Conservation (phyloP, 2,329 filamentous ascomycete genomes). For the Zasmidium citrigriseum region DNA sequence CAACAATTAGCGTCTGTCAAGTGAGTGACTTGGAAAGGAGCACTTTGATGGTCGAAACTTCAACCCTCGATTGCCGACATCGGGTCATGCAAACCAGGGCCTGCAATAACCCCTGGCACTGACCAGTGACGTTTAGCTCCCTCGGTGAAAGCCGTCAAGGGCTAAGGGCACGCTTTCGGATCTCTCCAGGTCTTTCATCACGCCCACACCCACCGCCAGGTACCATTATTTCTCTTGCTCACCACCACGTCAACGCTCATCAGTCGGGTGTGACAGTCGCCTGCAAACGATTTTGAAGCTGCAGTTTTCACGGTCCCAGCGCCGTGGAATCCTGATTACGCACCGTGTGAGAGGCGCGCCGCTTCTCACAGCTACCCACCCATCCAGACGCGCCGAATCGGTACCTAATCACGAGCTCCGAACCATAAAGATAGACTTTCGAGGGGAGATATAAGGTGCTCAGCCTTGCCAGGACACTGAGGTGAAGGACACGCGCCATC, state of each 20-base stretch:
- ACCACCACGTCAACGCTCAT: neutral
- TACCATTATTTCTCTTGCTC: neutral
- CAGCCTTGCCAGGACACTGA: neutral
- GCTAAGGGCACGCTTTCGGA: too few relatives aligned
- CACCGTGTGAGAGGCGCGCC: neutral
- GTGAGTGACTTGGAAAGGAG: neutral
- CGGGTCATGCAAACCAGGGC: too few relatives aligned
- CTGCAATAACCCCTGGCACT: too few relatives aligned
- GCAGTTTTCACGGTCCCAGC: neutral
- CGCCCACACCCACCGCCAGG: too few relatives aligned
- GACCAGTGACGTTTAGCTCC: too few relatives aligned
- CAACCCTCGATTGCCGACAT: neutral
- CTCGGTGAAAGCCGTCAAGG: too few relatives aligned
- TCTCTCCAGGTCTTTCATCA: too few relatives aligned
- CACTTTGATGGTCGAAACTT: constrained; percentile 13
- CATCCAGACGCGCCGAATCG: neutral
- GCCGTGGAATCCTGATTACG: neutral
- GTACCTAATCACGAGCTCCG: too few relatives aligned
- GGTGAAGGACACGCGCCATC: neutral
- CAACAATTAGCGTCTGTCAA: neutral
- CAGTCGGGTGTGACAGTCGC: neutral
- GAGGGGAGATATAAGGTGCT: neutral
- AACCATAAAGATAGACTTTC: too few relatives aligned
- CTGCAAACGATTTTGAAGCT: neutral
- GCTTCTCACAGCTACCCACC: neutral